phyloP scores from a whole-genome alignment of 78 protist genomes.

The Tieghemostelium lacteum region DNA sequence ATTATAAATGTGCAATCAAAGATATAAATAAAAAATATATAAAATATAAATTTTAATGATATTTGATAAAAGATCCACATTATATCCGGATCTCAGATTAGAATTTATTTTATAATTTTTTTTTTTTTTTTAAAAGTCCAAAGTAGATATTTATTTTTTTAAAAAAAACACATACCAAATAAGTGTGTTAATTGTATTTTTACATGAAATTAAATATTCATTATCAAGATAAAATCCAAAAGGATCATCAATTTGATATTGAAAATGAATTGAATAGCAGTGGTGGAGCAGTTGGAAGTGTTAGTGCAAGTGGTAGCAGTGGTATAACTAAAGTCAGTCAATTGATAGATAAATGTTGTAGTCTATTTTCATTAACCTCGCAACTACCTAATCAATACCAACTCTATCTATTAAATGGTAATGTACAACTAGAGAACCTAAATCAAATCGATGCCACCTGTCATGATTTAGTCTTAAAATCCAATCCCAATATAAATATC shows the following conservation, averaged over 20 bases:
- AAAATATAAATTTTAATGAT: too few species aligned
- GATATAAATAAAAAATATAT: too few species aligned
- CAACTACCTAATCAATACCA: not conserved
- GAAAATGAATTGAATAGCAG: not conserved
- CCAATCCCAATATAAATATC: not conserved
- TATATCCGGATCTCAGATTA: too few species aligned
- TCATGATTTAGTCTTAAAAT: not conserved
- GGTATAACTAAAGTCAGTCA: not conserved
- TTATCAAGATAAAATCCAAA: constrained; percentile 6
- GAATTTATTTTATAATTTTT: too few species aligned
- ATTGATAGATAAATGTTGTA: not conserved
- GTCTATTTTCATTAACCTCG: not conserved
- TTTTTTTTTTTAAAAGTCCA: not conserved
- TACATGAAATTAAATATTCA: constrained; percentile 7
- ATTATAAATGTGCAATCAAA: too few species aligned
- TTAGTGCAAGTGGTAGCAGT: not conserved
- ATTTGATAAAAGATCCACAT: too few species aligned
- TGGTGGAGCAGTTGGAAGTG: not conserved
- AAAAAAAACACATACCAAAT: too few species aligned
- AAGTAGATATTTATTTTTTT: too few species aligned
- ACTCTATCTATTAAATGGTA: not conserved
- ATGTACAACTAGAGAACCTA: not conserved
- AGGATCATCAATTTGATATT: too few species aligned
- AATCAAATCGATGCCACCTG: not conserved
- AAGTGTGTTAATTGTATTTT: not conserved